A percentile compares a stretch with the other conserved stretches of the same genome.
These are phyloP conservation scores for Alternaria alternata DNA, from an alignment of 2,329 filamentous ascomycete genomes.

Conservation along the genomic window DNA sequence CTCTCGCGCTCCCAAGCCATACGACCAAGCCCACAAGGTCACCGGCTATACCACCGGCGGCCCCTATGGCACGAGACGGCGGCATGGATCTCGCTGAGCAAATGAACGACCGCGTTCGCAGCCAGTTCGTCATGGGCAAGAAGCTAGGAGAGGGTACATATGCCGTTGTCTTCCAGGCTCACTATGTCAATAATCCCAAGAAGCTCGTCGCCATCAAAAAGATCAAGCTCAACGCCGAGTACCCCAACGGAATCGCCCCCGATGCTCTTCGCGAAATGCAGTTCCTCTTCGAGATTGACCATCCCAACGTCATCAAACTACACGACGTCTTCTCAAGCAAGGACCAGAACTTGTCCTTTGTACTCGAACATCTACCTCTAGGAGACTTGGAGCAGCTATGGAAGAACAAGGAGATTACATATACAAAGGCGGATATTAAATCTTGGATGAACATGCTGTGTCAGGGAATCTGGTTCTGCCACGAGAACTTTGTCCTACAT, in stretches of 20 bases:
- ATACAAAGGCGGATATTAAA: conserved; percentile 91
- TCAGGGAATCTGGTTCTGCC: conserved; percentile 93
- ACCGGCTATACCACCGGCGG: conserved; percentile 22
- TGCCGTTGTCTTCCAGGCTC: conserved; percentile 91
- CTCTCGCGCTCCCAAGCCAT: conserved; percentile 44
- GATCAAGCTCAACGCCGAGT: conserved; percentile 86
- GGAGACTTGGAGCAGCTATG: conserved; percentile 90
- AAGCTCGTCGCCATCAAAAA: conserved; percentile 90
- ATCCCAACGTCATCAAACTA: conserved; percentile 94
- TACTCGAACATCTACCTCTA: conserved; percentile 91
- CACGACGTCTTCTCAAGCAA: conserved; percentile 95
- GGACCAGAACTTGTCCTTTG: conserved; percentile 94
- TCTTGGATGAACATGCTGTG: conserved; percentile 99
- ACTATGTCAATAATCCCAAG: conserved; percentile 74
- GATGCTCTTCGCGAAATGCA: conserved; percentile 97
- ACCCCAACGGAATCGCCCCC: conserved; percentile 88
- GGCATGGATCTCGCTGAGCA: conserved; percentile 56
- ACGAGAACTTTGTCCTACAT: conserved; percentile 92
- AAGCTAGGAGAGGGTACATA: conserved; percentile 97
- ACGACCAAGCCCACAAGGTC: conserved; percentile 25
- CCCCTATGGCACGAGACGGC: conserved; percentile 26
- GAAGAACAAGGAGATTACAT: conserved; percentile 82
- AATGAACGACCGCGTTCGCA: conserved; percentile 65
- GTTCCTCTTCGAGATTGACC: conserved; percentile 89
- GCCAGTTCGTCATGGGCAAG: conserved; percentile 90